Percentiles rank a stretch among this genome's conserved stretches.
These are phyloP conservation scores for Rachicladosporium sp. DNA, from an alignment of 2,329 filamentous ascomycete species.

Conservation along the genomic window DNA sequence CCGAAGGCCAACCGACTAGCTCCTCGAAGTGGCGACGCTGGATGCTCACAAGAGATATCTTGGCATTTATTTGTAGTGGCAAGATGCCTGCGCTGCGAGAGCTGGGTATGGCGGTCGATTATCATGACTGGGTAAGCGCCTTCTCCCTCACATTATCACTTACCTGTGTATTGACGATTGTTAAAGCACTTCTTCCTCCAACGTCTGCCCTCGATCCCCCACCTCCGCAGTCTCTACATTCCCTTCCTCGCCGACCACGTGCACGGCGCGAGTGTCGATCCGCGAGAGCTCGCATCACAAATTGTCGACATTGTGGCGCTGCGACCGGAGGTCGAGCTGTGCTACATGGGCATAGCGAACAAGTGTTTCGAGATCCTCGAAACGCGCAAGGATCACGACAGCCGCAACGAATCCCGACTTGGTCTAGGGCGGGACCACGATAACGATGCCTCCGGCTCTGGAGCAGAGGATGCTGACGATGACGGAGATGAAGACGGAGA, in stretches of 20 bases:
- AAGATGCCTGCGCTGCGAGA: slow-evolving; percentile 61
- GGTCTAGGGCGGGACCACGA: neutral
- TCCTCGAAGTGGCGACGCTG: slow-evolving; percentile 51
- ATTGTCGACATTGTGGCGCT: slow-evolving; percentile 68
- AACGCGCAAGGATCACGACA: slow-evolving; percentile 29
- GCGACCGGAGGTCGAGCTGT: slow-evolving; percentile 64
- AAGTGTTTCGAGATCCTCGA: slow-evolving; percentile 80
- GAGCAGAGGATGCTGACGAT: slow-evolving; percentile 27
- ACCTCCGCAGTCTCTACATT: slow-evolving; percentile 59
- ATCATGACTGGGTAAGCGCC: slow-evolving; percentile 61
- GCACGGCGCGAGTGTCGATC: slow-evolving; percentile 42
- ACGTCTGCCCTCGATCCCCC: slow-evolving; percentile 55
- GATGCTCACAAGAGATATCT: slow-evolving; percentile 56
- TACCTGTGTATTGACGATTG: slow-evolving; percentile 4
- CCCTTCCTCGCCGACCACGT: slow-evolving; percentile 54
- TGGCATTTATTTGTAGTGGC: slow-evolving; percentile 64
- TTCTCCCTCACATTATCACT: neutral
- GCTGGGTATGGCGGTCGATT: slow-evolving; percentile 59
- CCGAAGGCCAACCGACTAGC: slow-evolving; percentile 27
- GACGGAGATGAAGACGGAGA: slow-evolving; percentile 33
- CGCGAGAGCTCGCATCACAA: slow-evolving; percentile 61
- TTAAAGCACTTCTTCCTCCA: slow-evolving; percentile 65
- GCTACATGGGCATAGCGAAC: slow-evolving; percentile 61
- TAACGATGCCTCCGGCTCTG: slow-evolving; percentile 13
- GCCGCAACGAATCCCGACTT: slow-evolving; percentile 12